A percentile compares a stretch with the other conserved stretches of the same genome.
phyloP scores from a whole-genome alignment of 495 filamentous ascomycete genomes.

The Podospora fimiseda region DNA sequence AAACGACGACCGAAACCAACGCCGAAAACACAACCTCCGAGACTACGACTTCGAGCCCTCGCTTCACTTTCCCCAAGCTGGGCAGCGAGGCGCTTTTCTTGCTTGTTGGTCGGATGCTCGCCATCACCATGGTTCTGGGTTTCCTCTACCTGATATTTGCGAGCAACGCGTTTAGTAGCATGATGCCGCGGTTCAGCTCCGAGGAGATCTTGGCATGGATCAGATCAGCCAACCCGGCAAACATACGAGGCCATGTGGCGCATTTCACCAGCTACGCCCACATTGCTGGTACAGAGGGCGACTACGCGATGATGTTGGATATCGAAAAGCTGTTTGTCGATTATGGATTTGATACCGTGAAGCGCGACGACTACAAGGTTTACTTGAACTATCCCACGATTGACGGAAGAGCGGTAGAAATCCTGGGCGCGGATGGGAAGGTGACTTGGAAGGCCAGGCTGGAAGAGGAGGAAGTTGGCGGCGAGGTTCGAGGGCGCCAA shows the following conservation, averaged over 20 bases:
- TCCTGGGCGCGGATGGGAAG: conserved; percentile 60
- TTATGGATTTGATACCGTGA: conserved; percentile 64
- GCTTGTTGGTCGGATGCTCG: conserved; percentile 63
- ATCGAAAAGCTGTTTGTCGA: conserved; percentile 65
- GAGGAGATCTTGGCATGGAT: conserved; percentile 58
- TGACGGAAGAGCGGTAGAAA: conserved; percentile 71
- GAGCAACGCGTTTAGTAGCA: conserved; percentile 65
- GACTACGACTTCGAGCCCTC: not conserved
- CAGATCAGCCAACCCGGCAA: conserved; percentile 59
- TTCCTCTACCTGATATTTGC: conserved; percentile 80
- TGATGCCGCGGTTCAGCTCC: conserved; percentile 43
- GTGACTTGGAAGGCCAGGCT: conserved; percentile 73
- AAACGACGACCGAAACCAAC: conserved; percentile 1
- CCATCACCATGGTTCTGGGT: conserved; percentile 63
- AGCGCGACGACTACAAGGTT: conserved; percentile 70
- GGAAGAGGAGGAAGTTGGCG: conserved; percentile 62
- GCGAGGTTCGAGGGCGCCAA: conserved; percentile 49
- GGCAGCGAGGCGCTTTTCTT: conserved; percentile 28
- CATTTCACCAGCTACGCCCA: conserved; percentile 76
- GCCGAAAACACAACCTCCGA: not conserved
- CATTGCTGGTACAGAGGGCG: conserved; percentile 85
- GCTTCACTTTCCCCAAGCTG: conserved; percentile 20
- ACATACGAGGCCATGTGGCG: conserved; percentile 62
- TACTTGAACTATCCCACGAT: conserved; percentile 86
- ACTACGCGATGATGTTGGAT: conserved; percentile 73